phyloP scores from a whole-genome alignment of 2,329 filamentous ascomycete genomes.

The Aspergillus pseudoviridinutans region DNA sequence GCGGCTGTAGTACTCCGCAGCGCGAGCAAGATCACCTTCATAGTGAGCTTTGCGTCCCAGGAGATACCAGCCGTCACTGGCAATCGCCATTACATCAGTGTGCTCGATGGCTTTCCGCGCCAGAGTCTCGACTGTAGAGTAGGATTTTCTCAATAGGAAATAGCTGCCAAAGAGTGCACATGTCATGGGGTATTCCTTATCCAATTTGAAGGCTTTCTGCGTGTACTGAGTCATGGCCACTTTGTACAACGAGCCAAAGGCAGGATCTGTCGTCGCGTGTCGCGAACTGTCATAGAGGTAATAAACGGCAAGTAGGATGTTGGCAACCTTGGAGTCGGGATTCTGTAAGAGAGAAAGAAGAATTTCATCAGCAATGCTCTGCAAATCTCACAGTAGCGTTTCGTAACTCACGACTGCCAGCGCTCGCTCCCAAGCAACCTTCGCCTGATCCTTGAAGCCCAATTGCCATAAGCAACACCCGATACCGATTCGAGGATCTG shows the following conservation, averaged over 20 bases:
- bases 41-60: conserved; percentile 89
- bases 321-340: conserved; percentile 81
- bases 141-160: conserved; percentile 78
- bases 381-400: neutral
- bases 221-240: conserved; percentile 93
- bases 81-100: conserved; percentile 93
- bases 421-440: conserved; percentile 81
- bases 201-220: conserved; percentile 87
- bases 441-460: conserved; percentile 89
- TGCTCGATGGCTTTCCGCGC: conserved; percentile 91
- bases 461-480: conserved; percentile 97
- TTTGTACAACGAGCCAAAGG: conserved; percentile 82
- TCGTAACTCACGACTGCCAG: conserved; percentile 62
- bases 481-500: conserved; percentile 92
- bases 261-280: conserved; percentile 75
- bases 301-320: conserved; percentile 84
- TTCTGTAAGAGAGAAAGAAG: conserved; percentile 39
- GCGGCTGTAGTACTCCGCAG: conserved; percentile 80
- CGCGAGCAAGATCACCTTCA: conserved; percentile 67
- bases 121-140: conserved; percentile 76
- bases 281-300: conserved; percentile 83
- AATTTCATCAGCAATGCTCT: conserved; percentile 1
- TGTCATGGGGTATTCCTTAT: conserved; percentile 84
- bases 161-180: conserved; percentile 88
- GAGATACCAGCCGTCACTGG: conserved; percentile 96